Percentiles rank a stretch among this genome's conserved stretches.
Conservation (phyloP, 257 asterid species). For the Forsythia suspensa region DNA sequence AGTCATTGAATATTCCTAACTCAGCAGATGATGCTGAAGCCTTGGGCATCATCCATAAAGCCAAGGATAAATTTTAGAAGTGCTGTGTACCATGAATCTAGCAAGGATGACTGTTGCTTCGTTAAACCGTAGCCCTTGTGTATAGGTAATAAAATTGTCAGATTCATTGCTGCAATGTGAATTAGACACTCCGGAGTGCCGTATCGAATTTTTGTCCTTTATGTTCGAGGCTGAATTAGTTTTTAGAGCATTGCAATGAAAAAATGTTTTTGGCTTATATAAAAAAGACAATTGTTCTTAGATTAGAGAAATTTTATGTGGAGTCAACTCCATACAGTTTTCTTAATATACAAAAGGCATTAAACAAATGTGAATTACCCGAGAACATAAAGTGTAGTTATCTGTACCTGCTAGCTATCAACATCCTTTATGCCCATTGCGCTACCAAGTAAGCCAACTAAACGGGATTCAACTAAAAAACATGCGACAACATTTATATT, state of each 20-base stretch:
- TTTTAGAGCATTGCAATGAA: neutral
- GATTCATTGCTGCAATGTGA: no score
- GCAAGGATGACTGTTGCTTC: neutral
- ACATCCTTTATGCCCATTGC: no score
- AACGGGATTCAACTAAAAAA: no score
- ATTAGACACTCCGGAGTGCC: neutral
- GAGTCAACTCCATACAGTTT: no score
- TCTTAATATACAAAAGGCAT: no score
- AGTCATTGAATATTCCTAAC: conserved; percentile 59
- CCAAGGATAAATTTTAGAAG: conserved; percentile 71
- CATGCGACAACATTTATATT: no score
- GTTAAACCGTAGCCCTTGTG: neutral
- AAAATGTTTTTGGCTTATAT: neutral
- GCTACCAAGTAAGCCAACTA: no score
- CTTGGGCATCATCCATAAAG: conserved; percentile 70
- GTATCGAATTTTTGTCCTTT: neutral
- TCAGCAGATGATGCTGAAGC: conserved; percentile 77
- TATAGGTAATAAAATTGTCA: neutral
- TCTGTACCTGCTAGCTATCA: no score
- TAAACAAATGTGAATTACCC: no score
- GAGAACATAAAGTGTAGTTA: no score
- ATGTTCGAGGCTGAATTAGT: neutral
- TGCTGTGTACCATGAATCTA: neutral
- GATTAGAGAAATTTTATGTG: no score
- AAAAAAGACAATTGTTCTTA: no score